Evolutionary conservation across 1,284 basidiomycete species (phyloP).

Genomic region (Uromyces viciae-fabae): DNA sequence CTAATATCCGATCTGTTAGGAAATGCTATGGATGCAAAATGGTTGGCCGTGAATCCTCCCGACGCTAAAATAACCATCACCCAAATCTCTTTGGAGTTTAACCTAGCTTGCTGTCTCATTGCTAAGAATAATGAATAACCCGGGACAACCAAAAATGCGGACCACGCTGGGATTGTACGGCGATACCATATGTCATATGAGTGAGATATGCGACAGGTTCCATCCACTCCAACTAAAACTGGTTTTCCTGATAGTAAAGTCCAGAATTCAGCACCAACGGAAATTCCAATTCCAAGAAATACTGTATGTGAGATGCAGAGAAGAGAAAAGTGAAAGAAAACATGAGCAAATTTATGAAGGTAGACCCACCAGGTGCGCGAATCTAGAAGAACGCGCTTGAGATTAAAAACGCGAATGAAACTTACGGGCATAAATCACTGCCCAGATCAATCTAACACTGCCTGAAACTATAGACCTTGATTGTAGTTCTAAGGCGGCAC

Average conservation of each 20-base stretch:
- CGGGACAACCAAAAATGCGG: constrained; percentile 70
- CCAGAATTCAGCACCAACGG: constrained; percentile 50
- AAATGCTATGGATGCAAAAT: constrained; percentile 68
- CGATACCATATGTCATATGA: constrained; percentile 49
- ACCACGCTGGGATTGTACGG: constrained; percentile 20
- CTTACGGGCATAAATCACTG: constrained; percentile 63
- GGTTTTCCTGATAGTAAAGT: constrained; percentile 24
- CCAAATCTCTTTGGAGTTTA: constrained; percentile 66
- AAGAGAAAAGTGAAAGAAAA: neutral
- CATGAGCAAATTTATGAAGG: neutral
- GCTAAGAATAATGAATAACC: constrained; percentile 71
- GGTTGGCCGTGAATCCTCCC: constrained; percentile 71
- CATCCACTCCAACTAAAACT: constrained; percentile 37
- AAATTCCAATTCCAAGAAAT: constrained; percentile 51
- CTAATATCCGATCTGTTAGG: constrained; percentile 64
- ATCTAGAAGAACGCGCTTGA: neutral
- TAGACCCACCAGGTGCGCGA: neutral
- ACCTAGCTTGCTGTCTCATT: constrained; percentile 71
- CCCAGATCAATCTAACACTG: constrained; percentile 78
- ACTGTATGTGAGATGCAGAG: neutral
- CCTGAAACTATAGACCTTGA: constrained; percentile 65
- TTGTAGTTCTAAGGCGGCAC: constrained; percentile 71
- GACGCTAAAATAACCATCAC: constrained; percentile 68
- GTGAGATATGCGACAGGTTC: constrained; percentile 38
- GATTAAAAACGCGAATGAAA: neutral